phyloP scores from a whole-genome alignment of 371 early-diverging fungal species.

The Mortierella sp. region DNA sequence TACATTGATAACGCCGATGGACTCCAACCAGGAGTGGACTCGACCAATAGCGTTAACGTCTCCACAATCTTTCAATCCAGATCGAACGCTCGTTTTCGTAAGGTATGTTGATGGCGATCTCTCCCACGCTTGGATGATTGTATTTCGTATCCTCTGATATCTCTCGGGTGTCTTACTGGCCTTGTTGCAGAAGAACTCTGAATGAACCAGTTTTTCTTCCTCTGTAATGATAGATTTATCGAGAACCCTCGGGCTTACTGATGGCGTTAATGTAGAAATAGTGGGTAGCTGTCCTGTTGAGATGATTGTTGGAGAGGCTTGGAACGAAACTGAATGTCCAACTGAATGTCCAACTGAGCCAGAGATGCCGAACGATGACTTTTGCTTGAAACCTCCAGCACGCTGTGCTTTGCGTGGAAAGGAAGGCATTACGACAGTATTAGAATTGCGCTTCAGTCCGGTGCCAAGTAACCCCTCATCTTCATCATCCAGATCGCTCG shows the following conservation, averaged over 20 bases:
- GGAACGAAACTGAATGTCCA: slow-evolving; percentile 12
- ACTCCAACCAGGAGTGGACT: slow-evolving; percentile 88
- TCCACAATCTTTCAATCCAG: slow-evolving; percentile 76
- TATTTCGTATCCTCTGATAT: slow-evolving; percentile 87
- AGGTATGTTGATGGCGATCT: slow-evolving; percentile 74
- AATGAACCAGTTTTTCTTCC: slow-evolving; percentile 71
- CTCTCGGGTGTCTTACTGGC: slow-evolving; percentile 89
- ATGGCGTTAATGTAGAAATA: slow-evolving; percentile 9
- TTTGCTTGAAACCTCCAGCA: slow-evolving; percentile 6
- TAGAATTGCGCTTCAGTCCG: slow-evolving; percentile 1
- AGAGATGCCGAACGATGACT: neutral
- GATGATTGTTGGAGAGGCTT: slow-evolving; percentile 5
- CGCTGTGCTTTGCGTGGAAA: slow-evolving; percentile 20
- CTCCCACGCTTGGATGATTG: slow-evolving; percentile 84
- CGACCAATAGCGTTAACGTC: slow-evolving; percentile 94
- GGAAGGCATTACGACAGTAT: neutral
- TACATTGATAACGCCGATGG: slow-evolving; percentile 84
- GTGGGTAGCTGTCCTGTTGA: slow-evolving; percentile 10
- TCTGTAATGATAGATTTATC: slow-evolving; percentile 62
- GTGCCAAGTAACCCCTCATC: slow-evolving; percentile 50
- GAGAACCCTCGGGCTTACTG: slow-evolving; percentile 37
- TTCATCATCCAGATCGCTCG: slow-evolving; percentile 27
- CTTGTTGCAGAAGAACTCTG: slow-evolving; percentile 84
- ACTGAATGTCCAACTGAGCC: slow-evolving; percentile 4
- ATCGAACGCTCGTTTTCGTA: slow-evolving; percentile 79